A percentile compares a stretch with the other conserved stretches of the same genome.
Conservation (phyloP, 805 yeast genomes). For the Hanseniaspora hatyaiensis region DNA sequence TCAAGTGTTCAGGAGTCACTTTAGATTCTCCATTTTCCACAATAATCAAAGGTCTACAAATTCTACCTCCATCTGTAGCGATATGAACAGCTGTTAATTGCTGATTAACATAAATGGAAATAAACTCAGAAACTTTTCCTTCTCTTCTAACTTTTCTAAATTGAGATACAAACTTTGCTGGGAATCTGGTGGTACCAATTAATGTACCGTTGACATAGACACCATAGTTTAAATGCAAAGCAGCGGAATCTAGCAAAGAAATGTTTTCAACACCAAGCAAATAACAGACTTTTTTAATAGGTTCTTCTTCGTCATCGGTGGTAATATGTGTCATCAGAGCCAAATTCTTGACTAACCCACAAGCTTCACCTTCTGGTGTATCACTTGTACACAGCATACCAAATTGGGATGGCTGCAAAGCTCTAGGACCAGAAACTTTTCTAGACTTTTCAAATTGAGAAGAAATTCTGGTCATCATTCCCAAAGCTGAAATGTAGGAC, state of each 20-base stretch:
- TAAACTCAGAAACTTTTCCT: constrained; percentile 78
- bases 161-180: constrained; percentile 63
- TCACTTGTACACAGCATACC: constrained; percentile 98
- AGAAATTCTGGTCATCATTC: constrained; percentile 98
- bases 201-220: constrained; percentile 89
- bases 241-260: constrained; percentile 65
- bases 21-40: constrained; percentile 60
- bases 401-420: constrained; percentile 95
- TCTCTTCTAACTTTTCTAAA: constrained; percentile 74
- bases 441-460: constrained; percentile 98
- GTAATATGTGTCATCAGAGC: constrained; percentile 98
- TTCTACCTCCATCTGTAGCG: constrained; percentile 98
- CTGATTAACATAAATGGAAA: constrained; percentile 77
- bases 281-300: constrained; percentile 64
- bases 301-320: constrained; percentile 92
- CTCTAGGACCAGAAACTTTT: constrained; percentile 97
- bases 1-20: constrained; percentile 62
- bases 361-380: constrained; percentile 99
- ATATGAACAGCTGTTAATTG: constrained; percentile 92
- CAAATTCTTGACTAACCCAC: constrained; percentile 93
- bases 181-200: constrained; percentile 78
- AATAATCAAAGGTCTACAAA: constrained; percentile 91
- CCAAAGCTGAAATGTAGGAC: constrained; percentile 86
- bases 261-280: constrained; percentile 85
- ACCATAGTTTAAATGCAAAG: constrained; percentile 71